Evolutionary conservation across 768 basidiomycete genomes (phyloP).

Genomic region (Tricholomella constricta): DNA sequence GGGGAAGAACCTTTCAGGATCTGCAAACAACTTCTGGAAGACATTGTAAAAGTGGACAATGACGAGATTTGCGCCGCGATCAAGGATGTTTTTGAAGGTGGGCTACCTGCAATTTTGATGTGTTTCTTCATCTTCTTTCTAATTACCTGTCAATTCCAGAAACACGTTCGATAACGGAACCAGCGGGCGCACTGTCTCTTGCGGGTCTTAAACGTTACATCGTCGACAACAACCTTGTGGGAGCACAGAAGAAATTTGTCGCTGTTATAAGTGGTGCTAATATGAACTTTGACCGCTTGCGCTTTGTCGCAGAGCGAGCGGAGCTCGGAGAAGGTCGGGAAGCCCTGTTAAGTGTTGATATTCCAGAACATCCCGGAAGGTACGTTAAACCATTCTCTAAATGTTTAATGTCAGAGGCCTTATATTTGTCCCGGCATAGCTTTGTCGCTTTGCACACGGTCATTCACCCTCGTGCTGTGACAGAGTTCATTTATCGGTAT

Average conservation of each 20-base stretch:
- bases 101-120: slow-evolving; percentile 12
- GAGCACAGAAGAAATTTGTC: slow-evolving; percentile 85
- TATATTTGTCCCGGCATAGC: slow-evolving; percentile 40
- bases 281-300: slow-evolving; percentile 96
- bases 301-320: slow-evolving; percentile 98
- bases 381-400: slow-evolving; percentile 30
- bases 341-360: slow-evolving; percentile 90
- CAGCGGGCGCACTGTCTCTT: slow-evolving; percentile 89
- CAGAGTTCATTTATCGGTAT: slow-evolving; percentile 95
- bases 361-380: slow-evolving; percentile 94
- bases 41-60: slow-evolving; percentile 82
- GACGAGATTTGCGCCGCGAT: slow-evolving; percentile 99
- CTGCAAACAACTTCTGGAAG: slow-evolving; percentile 83
- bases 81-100: slow-evolving; percentile 98
- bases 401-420: not conserved
- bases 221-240: slow-evolving; percentile 74
- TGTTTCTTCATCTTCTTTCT: slow-evolving; percentile 3
- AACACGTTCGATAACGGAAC: slow-evolving; percentile 94
- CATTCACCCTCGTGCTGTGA: slow-evolving; percentile 90
- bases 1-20: slow-evolving; percentile 95
- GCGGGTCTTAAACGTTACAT: slow-evolving; percentile 93
- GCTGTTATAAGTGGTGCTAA: slow-evolving; percentile 95
- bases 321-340: slow-evolving; percentile 96
- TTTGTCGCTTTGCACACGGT: slow-evolving; percentile 85
- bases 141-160: slow-evolving; percentile 55